Evolutionary conservation across 768 basidiomycete species (phyloP).

Genomic region (Clitopilus passeckerianus): DNA sequence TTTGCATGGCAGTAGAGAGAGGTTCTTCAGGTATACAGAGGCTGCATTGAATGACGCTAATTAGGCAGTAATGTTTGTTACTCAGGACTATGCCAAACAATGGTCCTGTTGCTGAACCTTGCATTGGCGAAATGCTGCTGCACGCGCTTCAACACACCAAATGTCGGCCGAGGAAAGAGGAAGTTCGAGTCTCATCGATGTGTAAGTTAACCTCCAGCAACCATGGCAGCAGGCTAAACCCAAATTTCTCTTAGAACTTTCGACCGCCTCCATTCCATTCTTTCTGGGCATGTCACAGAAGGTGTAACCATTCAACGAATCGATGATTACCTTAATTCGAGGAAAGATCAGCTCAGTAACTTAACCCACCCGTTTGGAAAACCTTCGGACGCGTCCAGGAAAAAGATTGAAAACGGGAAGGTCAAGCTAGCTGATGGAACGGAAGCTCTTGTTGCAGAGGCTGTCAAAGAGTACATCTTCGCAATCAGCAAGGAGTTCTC

Average conservation of each 20-base stretch:
- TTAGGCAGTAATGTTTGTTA: neutral
- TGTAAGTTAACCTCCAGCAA: constrained; percentile 36
- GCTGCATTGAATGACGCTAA: neutral
- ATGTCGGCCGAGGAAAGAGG: neutral
- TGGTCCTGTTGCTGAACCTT: neutral
- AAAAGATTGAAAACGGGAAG: constrained; percentile 60
- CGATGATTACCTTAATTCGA: constrained; percentile 51
- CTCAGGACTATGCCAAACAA: neutral
- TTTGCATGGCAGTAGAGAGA: neutral
- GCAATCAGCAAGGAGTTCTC: constrained; percentile 70
- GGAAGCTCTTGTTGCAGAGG: constrained; percentile 56
- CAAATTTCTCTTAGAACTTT: constrained; percentile 46
- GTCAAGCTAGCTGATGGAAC: constrained; percentile 68
- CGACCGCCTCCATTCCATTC: constrained; percentile 53
- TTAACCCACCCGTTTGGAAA: constrained; percentile 63
- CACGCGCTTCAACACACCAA: neutral
- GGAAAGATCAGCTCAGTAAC: constrained; percentile 51
- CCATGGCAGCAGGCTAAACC: neutral
- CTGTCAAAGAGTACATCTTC: constrained; percentile 64
- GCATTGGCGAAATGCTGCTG: neutral
- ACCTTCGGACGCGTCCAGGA: constrained; percentile 63
- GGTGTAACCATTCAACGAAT: constrained; percentile 55
- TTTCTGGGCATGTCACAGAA: constrained; percentile 52
- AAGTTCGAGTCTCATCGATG: constrained; percentile 65
- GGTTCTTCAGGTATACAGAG: neutral